Base-by-base conservation (phyloP, 2,329 filamentous ascomycete genomes). In the Penicillium brasilianum region DNA sequence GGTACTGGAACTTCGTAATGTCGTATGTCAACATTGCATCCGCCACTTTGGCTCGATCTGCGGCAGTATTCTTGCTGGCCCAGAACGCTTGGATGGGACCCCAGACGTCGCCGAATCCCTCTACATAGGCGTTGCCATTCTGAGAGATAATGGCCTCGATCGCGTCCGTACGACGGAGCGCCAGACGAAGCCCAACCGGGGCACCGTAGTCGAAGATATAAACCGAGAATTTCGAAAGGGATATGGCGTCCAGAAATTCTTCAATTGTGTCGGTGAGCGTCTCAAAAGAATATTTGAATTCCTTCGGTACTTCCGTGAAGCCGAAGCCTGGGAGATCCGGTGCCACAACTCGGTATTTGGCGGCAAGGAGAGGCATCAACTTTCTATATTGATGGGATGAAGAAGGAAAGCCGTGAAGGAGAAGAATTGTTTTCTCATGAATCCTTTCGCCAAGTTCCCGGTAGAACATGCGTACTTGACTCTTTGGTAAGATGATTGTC, bases 151-250 rank as follows among this genome's bases (percentile, higher is more conserved):
- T 84, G 14, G 84, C 83, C 39, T 77, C 75, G 56, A 88, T 74
- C 11, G 77, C 75, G 0, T 80, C 71, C 0, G 83, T 82, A 2
- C 81, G 76, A 46, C 80, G 64, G 2, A 87, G 76, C 0, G 85
- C 85, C 1, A 88, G 75, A 2, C 84, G 80, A 25, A 87, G 74
- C 1, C 81, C 85, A 0, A 80, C 78, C 0, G 87, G 85, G 0
- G 85, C 84, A 54, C 86, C 86, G 69, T 88, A 88, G 76, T 88
- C 86, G 70, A 88, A 88, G 63, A 88, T 81, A 71, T 87, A 89
- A 30, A 86, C 72, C 14, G 82, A 80, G 72, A 83, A 87, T 34
- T 78, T 79, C 14, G 67, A 62, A 37, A 87, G 76, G 3, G 74
- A 61, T 9, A 88, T 73, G 0, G 77, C 75, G 37, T 81, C 76